Base-by-base conservation (phyloP, 768 basidiomycete species). In the Tulasnella sp. region DNA sequence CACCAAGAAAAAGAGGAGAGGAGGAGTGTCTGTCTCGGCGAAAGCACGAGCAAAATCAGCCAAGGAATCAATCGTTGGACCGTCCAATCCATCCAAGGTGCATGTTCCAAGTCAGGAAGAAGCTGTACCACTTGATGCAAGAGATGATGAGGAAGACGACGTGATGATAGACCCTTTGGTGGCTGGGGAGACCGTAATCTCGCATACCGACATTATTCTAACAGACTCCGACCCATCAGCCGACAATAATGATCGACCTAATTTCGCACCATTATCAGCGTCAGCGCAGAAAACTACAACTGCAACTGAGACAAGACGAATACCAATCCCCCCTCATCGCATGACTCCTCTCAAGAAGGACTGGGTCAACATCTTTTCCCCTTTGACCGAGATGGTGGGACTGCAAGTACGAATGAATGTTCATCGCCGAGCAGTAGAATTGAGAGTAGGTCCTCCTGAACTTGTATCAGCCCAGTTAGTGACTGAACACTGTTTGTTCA, bases 391-490 rank as follows among this genome's bases (percentile, higher is more conserved):
- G 70, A 83, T 95, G 57, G 70, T 93, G 61, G 89, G 85, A 0
- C 67, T 99, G 54, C 93, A 96, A 71, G 90, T 99, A 27, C 76
- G 95, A 61, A 98, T 99, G 93, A 99, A 99, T 62, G 78, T 88
- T 8, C 81, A 80, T 62, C 72, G 88, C 60, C 76, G 80, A 70
- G 79, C 79, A 62, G 88, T 99, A 4, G 95, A 99, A 69, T 79
- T 90, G 53, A 78, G 91, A 69, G 95, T 95, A 65, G 58, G 84
- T 69, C 19, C 22, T 12, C 28, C 13, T 24, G 19, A 27, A 27
- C 15, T 8, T 31, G 37, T 29, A 22, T 27, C 13, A 35, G 27
- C 16, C 45, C 22, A 37, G 16, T 4, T 15, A 40, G 45, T 53
- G 29, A 53, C 40, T 37, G 29, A n/a, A 16, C 57, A 88, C 15